phyloP scores from a whole-genome alignment of 495 filamentous ascomycete genomes.

The Parathielavia appendiculata region DNA sequence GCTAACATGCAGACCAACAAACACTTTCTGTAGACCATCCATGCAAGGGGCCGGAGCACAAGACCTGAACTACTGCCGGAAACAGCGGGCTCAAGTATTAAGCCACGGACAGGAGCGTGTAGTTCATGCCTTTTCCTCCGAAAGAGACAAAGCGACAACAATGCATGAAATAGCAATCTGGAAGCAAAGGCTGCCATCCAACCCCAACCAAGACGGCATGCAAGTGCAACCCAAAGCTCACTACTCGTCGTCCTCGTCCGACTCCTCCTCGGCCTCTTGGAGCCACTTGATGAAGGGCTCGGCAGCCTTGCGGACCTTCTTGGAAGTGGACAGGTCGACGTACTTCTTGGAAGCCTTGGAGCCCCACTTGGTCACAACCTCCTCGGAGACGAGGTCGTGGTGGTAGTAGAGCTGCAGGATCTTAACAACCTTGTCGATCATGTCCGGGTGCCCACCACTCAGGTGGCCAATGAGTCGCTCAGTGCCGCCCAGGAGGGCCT shows the following conservation, averaged over 20 bases:
- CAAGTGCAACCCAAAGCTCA: not conserved
- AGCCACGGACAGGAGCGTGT: not conserved
- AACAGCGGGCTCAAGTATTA: not conserved
- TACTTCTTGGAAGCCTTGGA: slow-evolving; percentile 96
- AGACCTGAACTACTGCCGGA: not conserved
- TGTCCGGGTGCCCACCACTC: slow-evolving; percentile 71
- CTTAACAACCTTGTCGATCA: slow-evolving; percentile 71
- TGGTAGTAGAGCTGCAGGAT: slow-evolving; percentile 85
- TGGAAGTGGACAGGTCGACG: slow-evolving; percentile 80
- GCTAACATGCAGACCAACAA: not conserved
- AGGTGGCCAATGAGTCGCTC: slow-evolving; percentile 73
- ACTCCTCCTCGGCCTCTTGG: slow-evolving; percentile 79
- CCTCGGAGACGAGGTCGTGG: slow-evolving; percentile 80
- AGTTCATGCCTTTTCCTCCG: not conserved
- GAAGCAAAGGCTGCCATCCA: not conserved
- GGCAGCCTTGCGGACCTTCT: slow-evolving; percentile 92
- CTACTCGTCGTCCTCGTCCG: slow-evolving; percentile 45
- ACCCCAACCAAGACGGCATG: not conserved
- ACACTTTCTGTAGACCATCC: slow-evolving; percentile 11
- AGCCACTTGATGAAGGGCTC: slow-evolving; percentile 94
- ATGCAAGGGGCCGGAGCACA: not conserved
- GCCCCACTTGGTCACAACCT: slow-evolving; percentile 85
- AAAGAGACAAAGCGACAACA: not conserved
- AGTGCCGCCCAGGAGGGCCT: slow-evolving; percentile 93
- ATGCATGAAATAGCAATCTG: slow-evolving; percentile 1